Evolutionary conservation across 2,329 filamentous ascomycete species (phyloP), one percentile per base, ranked within the genome.

Genomic region (Hypoxylon rubiginosum): DNA sequence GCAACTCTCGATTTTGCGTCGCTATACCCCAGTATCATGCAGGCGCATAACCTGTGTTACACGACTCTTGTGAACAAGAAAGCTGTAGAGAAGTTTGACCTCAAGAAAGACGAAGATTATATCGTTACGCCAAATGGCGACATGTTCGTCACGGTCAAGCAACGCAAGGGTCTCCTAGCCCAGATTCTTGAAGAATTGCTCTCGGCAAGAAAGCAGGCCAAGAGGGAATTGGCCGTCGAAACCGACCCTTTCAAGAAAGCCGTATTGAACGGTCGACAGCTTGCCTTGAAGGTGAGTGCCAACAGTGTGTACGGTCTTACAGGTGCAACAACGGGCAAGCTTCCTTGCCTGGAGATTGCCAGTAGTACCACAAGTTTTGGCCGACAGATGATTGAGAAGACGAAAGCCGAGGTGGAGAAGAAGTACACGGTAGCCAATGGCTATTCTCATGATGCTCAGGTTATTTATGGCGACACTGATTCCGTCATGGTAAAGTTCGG

Each of bases 401-500:
- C 96, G 0, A 98, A 97, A 80, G 87, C 91, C n/a, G 96, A 98
- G 77, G 96, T 99, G 6, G 95, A 98, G 80, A 85, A 87, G 43
- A 90, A 89, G 71, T 99, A 97, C 80, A 95, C 88, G 52, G 94
- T 97, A 61, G 92, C 92, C 53, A 98, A 99, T 74, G 96, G 96
- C 17, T 99, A 98, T 80, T 89, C 88, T 1, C 93, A 98, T 78
- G 92, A 99, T 78, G 96, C 96, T 0, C 90, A 97, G 77, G 96
- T 99, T 81, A 97, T 99, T 69, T 99, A 99, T 73, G 96, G 96
- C 82, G 96, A 99, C 80, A 99, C 96, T 1, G 96, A 99, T 85
- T 99, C 96, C 8, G 96, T 99, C 82, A 99, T 99, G 96, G 95
- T 99, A 67, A 98, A 97, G 76, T 99, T 99, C 72, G 96, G 96